phyloP scores from a whole-genome alignment of 2,329 filamentous ascomycete genomes.

The Neonectria coccinea region DNA sequence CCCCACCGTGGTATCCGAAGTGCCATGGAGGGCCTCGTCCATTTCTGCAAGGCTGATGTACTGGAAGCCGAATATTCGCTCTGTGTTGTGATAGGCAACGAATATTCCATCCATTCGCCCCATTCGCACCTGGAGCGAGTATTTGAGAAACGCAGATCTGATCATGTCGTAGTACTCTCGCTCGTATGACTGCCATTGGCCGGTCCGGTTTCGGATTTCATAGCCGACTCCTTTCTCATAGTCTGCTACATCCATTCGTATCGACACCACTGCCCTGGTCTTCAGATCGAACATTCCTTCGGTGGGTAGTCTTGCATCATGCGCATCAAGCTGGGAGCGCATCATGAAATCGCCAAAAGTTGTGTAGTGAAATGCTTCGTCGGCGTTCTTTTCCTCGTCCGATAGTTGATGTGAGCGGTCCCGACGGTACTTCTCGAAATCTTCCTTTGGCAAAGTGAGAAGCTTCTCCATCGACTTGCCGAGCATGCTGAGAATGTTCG shows the following conservation, averaged over 20 bases:
- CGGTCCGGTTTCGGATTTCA: conserved; percentile 81
- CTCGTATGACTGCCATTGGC: conserved; percentile 91
- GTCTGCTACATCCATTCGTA: conserved; percentile 84
- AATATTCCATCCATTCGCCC: conserved; percentile 99
- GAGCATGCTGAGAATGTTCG: conserved; percentile 89
- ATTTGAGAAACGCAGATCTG: conserved; percentile 92
- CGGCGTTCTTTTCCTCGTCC: conserved; percentile 76
- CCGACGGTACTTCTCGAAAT: conserved; percentile 87
- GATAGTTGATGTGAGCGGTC: conserved; percentile 75
- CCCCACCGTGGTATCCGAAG: conserved; percentile 73
- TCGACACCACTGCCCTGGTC: conserved; percentile 89
- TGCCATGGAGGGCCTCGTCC: conserved; percentile 90
- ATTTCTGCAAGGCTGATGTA: conserved; percentile 90
- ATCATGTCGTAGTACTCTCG: conserved; percentile 98
- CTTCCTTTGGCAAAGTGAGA: conserved; percentile 82
- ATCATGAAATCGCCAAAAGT: conserved; percentile 89
- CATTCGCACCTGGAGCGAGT: conserved; percentile 95
- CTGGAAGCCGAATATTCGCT: conserved; percentile 97
- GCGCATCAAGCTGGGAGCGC: conserved; percentile 92
- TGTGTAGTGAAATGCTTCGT: conserved; percentile 89
- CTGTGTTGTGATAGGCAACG: conserved; percentile 93
- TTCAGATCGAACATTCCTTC: conserved; percentile 97
- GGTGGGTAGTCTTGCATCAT: conserved; percentile 87
- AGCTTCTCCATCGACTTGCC: conserved; percentile 98
- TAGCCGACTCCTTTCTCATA: conserved; percentile 85